Evolutionary conservation across 116 monocot species (phyloP), one percentile per base, ranked within the genome.

Genomic region (Iris pallida): DNA sequence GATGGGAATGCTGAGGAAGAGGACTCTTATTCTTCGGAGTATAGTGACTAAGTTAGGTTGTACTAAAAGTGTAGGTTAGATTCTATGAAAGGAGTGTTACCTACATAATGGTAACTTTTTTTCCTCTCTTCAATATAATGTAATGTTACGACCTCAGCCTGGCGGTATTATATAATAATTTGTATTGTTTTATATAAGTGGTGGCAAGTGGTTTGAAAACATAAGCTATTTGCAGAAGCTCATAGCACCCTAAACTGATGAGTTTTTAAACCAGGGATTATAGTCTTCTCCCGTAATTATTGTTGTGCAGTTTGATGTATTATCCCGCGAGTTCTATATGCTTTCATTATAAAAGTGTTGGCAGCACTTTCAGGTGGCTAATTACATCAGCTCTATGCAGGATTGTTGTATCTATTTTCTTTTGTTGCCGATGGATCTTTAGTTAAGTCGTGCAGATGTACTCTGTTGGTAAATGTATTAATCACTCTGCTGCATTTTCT

Each of bases 1-100:
- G 30, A 66, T 66, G 66, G 12, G 53, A 66, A 52, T 54, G 67
- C 41, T 11, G 30, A 30, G 30, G 67, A 67, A 16, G 67, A 67
- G 8, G 64, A 64, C 4, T 11, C 20, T 40, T 53, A 14, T 53
- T 67, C 67, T 67, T 67, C 67, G 4, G 67, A 67, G 7, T 67
- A 67, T 10, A 67, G 67, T 43, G 67, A 52, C 51, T n/a, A 66
- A 58, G 19, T 3, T 1, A 30, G 30, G 20, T 58, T 20, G 61
- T 43, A 20, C 30, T 53, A 30, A 6, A 15, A 5, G 51, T 66
- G 30, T 53, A 66, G 66, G 45, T 64, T 64, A 64, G 64, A 48
- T 17, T 30, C 30, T 45, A 48, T 17, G 47, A 5, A 64, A 17
- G 40, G 17, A 16, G 19, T 17, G 11, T 8, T 59, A 30, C 59